phyloP scores from a whole-genome alignment of 2,329 filamentous ascomycete species.

The Diplodia scrobiculata region DNA sequence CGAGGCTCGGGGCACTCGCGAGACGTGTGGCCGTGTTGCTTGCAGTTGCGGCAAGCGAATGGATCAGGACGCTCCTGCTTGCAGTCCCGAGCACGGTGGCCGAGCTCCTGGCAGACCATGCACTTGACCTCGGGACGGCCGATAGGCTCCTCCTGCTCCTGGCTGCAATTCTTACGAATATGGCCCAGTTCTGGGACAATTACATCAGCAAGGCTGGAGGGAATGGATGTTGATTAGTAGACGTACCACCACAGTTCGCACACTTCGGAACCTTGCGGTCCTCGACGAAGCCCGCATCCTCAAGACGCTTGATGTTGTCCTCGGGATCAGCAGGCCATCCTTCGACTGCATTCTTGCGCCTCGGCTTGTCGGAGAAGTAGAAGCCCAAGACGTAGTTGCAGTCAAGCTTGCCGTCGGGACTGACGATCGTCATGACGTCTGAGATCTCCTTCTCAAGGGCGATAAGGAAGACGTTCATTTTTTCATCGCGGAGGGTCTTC shows the following conservation, averaged over 20 bases:
- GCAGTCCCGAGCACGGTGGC: constrained; percentile 71
- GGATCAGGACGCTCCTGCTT: constrained; percentile 58
- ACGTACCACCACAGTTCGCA: constrained; percentile 57
- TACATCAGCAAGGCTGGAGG: constrained; percentile 2
- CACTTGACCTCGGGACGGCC: constrained; percentile 58
- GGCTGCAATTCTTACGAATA: constrained; percentile 59
- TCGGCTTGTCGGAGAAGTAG: constrained; percentile 62
- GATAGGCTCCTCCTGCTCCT: constrained; percentile 57
- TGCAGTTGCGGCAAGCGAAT: constrained; percentile 70
- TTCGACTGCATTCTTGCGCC: constrained; percentile 54
- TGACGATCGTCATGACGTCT: constrained; percentile 54
- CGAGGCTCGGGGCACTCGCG: constrained; percentile 47
- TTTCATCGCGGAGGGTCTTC: constrained; percentile 53
- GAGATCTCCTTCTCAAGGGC: constrained; percentile 51
- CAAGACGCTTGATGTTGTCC: constrained; percentile 66
- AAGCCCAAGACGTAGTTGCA: constrained; percentile 67
- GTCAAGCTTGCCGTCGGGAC: constrained; percentile 59
- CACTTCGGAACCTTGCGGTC: constrained; percentile 63
- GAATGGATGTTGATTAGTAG: constrained; percentile 1
- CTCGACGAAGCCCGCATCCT: constrained; percentile 66
- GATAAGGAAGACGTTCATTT: constrained; percentile 55
- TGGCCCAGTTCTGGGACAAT: constrained; percentile 60
- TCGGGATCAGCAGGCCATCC: constrained; percentile 61
- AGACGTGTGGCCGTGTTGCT: constrained; percentile 48
- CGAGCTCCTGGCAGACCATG: constrained; percentile 64